Evolutionary conservation across 2,329 filamentous ascomycete genomes (phyloP), one percentile per base, ranked within the genome.

Genomic region (Periconia sp.): DNA sequence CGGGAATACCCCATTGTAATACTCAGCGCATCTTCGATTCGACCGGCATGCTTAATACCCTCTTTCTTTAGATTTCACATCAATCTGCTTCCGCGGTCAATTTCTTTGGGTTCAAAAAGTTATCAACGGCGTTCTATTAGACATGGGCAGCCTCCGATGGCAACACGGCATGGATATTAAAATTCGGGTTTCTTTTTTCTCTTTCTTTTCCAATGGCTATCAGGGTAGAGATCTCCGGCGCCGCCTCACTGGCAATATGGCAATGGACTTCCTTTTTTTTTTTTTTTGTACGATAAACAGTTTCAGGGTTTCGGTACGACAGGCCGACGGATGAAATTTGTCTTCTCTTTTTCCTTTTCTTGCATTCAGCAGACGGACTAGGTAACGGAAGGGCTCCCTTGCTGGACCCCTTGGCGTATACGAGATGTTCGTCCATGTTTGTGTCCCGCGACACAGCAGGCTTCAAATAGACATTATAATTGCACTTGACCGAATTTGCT

Each of bases 31-130:
- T 65, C 63, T 69, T 64, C 60, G 55, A 63, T 72, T 63, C 59
- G 54, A 63, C 60, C 63, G 58, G 61, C 65, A 65, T 60, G 68
- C 65, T 65, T 72, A 74, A 74, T 74, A 74, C 71, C 71, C 71
- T 50, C 52, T 58, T 59, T 49, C 60, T 60, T 55, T 48, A 64
- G 60, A 50, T 57, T 60, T 56, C 60, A 68, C 68, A 61, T 52
- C 56, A 61, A n/a, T 17, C 49, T 48, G 43, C 23, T 52, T 47
- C 52, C 58, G 54, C 63, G 72, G 70, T 69, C 69, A 71, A 64
- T 70, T 62, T 68, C 63, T 60, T 72, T 71, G 61, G 62, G 61
- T 59, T 64, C 68, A 69, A 71, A 67, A 65, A 64, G 61, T 53
- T 57, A 67, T 62, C 62, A 52, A 54, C 64, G 71, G 71, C 71